Conservation (phyloP, 371 early-diverging fungal genomes). For the Mortierella sp. region DNA sequence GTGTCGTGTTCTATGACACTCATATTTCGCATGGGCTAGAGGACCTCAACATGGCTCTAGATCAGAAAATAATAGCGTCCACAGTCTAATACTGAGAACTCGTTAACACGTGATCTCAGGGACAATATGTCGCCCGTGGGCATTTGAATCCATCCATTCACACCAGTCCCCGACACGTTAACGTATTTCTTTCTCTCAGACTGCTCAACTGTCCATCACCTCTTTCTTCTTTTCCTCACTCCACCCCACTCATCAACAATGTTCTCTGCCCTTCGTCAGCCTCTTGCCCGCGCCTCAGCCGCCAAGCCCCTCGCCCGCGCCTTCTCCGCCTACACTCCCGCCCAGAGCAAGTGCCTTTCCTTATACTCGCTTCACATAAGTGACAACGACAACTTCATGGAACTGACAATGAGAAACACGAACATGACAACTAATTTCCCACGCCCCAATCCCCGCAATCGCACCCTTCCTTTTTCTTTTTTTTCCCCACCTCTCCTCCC, state of each 20-base stretch:
- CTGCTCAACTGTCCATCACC: not conserved
- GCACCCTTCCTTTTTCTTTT: not conserved
- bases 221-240: conserved; percentile 1
- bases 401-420: not conserved
- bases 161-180: conserved; percentile 2
- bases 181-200: not conserved
- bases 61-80: no score
- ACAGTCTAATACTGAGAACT: no score
- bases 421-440: conserved; percentile 35
- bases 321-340: conserved; percentile 48
- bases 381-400: not conserved
- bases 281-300: conserved; percentile 55
- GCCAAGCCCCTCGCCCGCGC: conserved; percentile 47
- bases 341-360: conserved; percentile 37
- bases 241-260: conserved; percentile 26
- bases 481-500: not conserved
- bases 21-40: no score
- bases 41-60: no score
- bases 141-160: not conserved
- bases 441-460: conserved; percentile 19
- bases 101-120: conserved; percentile 16
- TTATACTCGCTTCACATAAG: not conserved
- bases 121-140: not conserved
- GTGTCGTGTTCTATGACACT: no score
- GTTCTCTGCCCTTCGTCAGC: conserved; percentile 59